These are phyloP conservation scores for Lithospermum erythrorhizon DNA, from an alignment of 257 asterid species.

Conservation along the genomic window DNA sequence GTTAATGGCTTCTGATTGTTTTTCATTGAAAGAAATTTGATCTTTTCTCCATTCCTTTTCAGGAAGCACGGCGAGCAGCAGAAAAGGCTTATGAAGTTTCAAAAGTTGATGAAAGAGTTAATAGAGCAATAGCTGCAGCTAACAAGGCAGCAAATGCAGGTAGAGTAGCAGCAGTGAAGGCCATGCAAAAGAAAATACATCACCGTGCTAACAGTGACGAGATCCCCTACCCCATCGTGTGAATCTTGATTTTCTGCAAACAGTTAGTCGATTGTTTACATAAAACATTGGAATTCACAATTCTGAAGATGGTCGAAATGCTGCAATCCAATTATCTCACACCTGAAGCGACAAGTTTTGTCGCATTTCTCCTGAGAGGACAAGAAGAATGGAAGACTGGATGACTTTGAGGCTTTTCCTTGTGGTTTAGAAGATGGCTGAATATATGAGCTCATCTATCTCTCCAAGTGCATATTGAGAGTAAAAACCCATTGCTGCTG, in stretches of 20 bases:
- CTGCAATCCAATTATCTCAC: too few species aligned
- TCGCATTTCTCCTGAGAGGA: too few species aligned
- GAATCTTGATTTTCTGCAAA: neutral
- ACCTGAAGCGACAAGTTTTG: too few species aligned
- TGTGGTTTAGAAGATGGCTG: too few species aligned
- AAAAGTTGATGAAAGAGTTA: conserved; percentile 80
- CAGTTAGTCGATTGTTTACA: too few species aligned
- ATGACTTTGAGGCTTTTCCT: too few species aligned
- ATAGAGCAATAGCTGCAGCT: conserved; percentile 61
- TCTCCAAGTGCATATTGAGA: too few species aligned
- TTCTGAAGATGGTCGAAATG: too few species aligned
- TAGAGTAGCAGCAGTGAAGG: conserved; percentile 77
- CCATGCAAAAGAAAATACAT: conserved; percentile 79
- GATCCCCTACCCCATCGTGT: conserved; percentile 32
- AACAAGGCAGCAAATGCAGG: conserved; percentile 79
- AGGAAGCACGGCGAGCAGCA: conserved; percentile 80
- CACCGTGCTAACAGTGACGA: conserved; percentile 51
- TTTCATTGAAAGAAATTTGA: neutral
- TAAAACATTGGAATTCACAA: too few species aligned
- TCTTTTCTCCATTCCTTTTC: neutral
- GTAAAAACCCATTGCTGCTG: too few species aligned
- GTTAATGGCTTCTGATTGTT: neutral
- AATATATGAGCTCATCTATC: too few species aligned
- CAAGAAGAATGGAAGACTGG: too few species aligned
- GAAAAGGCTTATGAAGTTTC: conserved; percentile 69